Percentiles rank a stretch among this genome's conserved stretches.
phyloP scores from a whole-genome alignment of 2,329 filamentous ascomycete genomes.

The Aaosphaeria arxii region DNA sequence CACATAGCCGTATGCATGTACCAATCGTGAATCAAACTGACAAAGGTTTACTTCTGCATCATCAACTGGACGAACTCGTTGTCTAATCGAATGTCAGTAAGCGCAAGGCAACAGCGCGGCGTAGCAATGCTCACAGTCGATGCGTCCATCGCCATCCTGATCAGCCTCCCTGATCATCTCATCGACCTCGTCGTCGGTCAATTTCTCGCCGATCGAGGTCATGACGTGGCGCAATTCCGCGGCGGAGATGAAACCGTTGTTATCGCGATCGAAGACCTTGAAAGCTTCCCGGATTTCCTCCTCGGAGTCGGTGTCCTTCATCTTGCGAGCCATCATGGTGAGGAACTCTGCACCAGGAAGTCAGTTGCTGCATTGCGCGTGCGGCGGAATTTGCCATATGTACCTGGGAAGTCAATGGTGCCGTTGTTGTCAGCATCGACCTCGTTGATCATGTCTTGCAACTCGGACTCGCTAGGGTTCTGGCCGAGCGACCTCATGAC shows the following conservation, averaged over 20 bases:
- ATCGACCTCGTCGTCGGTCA: conserved; percentile 61
- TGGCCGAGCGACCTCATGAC: conserved; percentile 64
- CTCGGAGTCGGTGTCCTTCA: conserved; percentile 61
- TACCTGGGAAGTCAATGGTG: conserved; percentile 63
- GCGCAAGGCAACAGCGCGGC: not conserved
- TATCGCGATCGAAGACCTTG: conserved; percentile 65
- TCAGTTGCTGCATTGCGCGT: conserved; percentile 5
- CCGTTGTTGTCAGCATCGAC: conserved; percentile 64
- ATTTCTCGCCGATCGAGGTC: conserved; percentile 62
- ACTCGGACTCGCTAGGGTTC: conserved; percentile 60
- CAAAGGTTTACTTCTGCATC: conserved; percentile 50
- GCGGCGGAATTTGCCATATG: not conserved
- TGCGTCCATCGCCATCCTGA: conserved; percentile 61
- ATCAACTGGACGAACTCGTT: conserved; percentile 57
- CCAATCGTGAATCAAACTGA: conserved; percentile 19
- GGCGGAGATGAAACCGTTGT: conserved; percentile 63
- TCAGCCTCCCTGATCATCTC: conserved; percentile 66
- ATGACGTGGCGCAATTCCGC: conserved; percentile 63
- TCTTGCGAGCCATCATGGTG: conserved; percentile 63
- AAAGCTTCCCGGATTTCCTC: conserved; percentile 65
- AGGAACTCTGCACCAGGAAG: conserved; percentile 53
- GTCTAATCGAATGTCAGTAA: conserved; percentile 34
- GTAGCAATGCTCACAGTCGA: conserved; percentile 53
- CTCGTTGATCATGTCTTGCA: conserved; percentile 67
- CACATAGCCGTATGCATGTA: conserved; percentile 27